Conservation (phyloP, 2,329 filamentous ascomycete genomes). For the Blastomyces silverae region DNA sequence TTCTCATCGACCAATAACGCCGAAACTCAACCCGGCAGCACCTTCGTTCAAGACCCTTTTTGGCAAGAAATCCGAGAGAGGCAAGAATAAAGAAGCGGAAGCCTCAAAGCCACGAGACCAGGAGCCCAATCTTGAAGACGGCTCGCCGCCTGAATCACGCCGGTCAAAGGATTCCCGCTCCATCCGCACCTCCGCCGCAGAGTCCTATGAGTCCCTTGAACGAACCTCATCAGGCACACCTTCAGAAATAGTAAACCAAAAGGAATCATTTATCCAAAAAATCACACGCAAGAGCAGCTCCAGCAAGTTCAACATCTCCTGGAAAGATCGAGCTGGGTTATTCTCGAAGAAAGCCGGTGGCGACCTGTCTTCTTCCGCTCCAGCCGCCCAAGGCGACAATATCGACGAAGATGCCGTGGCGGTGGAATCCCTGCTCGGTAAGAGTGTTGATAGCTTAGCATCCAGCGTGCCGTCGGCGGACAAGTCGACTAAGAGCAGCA, state of each 20-base stretch:
- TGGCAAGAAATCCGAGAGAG: constrained; percentile 44
- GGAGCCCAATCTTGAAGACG: constrained; percentile 33
- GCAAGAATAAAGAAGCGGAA: constrained; percentile 28
- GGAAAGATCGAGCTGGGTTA: constrained; percentile 45
- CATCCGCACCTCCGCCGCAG: constrained; percentile 41
- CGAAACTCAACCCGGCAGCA: constrained; percentile 75
- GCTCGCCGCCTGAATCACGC: constrained; percentile 42
- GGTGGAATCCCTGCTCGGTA: constrained; percentile 37
- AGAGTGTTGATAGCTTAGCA: constrained; percentile 39
- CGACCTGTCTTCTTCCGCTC: constrained; percentile 27
- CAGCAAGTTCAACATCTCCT: constrained; percentile 46
- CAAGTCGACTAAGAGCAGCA: constrained; percentile 39
- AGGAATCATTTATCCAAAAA: constrained; percentile 48
- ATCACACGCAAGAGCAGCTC: constrained; percentile 47
- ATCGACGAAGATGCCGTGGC: constrained; percentile 40
- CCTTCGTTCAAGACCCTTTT: constrained; percentile 77
- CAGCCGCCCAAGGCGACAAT: constrained; percentile 31
- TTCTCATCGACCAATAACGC: constrained; percentile 49
- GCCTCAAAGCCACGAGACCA: constrained; percentile 23
- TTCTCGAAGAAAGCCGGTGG: constrained; percentile 44
- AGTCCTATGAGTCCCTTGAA: constrained; percentile 45
- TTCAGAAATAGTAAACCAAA: constrained; percentile 36
- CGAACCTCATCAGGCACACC: constrained; percentile 41
- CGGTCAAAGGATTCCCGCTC: constrained; percentile 42
- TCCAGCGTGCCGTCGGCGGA: constrained; percentile 40